Conservation (phyloP, 2,329 filamentous ascomycete species). For the Ophiostoma tasmaniense region DNA sequence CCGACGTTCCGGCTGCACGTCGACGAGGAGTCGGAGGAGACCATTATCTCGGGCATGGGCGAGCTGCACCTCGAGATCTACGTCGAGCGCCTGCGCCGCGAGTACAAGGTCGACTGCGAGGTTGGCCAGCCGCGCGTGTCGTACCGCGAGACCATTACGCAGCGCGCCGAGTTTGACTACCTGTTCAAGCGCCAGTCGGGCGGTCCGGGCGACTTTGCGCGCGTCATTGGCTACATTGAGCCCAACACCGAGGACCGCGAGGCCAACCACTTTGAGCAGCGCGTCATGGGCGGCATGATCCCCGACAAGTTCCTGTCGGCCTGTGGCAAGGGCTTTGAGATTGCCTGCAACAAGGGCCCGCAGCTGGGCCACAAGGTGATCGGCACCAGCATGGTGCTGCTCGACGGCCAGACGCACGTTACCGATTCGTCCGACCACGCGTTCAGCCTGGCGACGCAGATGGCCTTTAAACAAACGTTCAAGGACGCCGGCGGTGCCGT, state of each 20-base stretch:
- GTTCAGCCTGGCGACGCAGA: slow-evolving; percentile 89
- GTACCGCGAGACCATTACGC: slow-evolving; percentile 87
- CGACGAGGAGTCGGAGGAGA: slow-evolving; percentile 87
- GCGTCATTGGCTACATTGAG: slow-evolving; percentile 86
- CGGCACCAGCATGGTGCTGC: slow-evolving; percentile 81
- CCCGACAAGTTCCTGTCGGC: slow-evolving; percentile 92
- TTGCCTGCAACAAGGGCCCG: slow-evolving; percentile 75
- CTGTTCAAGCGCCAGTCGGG: slow-evolving; percentile 91
- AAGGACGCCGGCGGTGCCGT: slow-evolving; percentile 70
- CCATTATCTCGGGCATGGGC: slow-evolving; percentile 97
- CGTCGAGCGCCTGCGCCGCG: slow-evolving; percentile 88
- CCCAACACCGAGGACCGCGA: slow-evolving; percentile 59
- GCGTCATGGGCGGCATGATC: slow-evolving; percentile 82
- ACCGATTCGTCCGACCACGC: slow-evolving; percentile 96
- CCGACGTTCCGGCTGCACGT: slow-evolving; percentile 94
- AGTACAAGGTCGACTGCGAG: slow-evolving; percentile 92
- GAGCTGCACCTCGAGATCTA: slow-evolving; percentile 96
- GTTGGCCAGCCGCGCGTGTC: slow-evolving; percentile 96
- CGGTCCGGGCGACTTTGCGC: slow-evolving; percentile 90
- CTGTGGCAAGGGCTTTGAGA: slow-evolving; percentile 88
- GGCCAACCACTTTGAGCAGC: slow-evolving; percentile 75
- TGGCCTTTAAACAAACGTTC: slow-evolving; percentile 95
- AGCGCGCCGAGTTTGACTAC: slow-evolving; percentile 78
- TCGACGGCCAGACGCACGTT: slow-evolving; percentile 93
- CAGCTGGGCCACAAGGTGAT: slow-evolving; percentile 89